Evolutionary conservation across 1,139 yeast species (phyloP).

Genomic region (Sugiyamaella neomexicana): DNA sequence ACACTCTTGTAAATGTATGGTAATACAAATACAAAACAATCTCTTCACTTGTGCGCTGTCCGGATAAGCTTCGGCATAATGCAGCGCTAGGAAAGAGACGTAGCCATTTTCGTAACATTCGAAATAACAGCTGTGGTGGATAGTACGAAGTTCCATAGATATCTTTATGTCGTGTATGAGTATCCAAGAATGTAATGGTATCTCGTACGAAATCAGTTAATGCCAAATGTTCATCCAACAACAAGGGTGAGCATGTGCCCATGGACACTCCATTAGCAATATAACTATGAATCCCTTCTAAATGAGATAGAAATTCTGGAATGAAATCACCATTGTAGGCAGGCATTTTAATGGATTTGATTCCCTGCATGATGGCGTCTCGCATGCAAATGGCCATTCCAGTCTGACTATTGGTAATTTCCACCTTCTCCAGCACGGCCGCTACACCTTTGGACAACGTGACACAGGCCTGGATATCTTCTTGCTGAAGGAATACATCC

Average conservation of each 20-base stretch:
- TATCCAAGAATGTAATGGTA: constrained; percentile 27
- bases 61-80: constrained; percentile 21
- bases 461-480: constrained; percentile 34
- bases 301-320: constrained; percentile 34
- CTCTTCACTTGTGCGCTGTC: constrained; percentile 17
- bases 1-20: constrained; percentile 38
- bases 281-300: constrained; percentile 28
- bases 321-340: constrained; percentile 41
- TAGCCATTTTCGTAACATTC: constrained; percentile 35
- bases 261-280: constrained; percentile 18
- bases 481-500: constrained; percentile 39
- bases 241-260: constrained; percentile 7
- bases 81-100: constrained; percentile 35
- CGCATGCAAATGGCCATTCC: constrained; percentile 37
- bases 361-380: constrained; percentile 36
- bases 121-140: constrained; percentile 32
- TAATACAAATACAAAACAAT: constrained; percentile 38
- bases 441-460: constrained; percentile 37
- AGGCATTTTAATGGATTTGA: constrained; percentile 42
- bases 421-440: constrained; percentile 36
- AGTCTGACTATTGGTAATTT: constrained; percentile 30
- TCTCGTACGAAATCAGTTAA: constrained; percentile 27
- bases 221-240: constrained; percentile 27
- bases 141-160: constrained; percentile 27
- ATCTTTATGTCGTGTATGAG: constrained; percentile 20